A percentile compares a stretch with the other conserved stretches of the same genome.
These are phyloP conservation scores for Myrmaecium sp. DNA, from an alignment of 2,329 filamentous ascomycete genomes.

Conservation along the genomic window DNA sequence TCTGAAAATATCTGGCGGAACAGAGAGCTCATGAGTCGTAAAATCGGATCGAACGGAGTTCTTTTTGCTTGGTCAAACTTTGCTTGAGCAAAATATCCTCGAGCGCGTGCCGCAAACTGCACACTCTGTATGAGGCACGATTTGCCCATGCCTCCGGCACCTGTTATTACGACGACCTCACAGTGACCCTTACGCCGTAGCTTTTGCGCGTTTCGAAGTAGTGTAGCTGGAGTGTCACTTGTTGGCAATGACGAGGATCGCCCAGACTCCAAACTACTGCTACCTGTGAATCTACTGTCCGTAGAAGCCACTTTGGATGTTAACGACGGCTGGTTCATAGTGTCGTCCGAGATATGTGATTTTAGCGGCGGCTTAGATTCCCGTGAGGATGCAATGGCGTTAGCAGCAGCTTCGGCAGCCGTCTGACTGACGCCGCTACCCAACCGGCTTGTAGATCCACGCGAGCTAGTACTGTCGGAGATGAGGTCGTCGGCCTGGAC, in stretches of 20 bases:
- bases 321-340: no score
- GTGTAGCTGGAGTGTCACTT: conserved; percentile 16
- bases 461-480: conserved; percentile 35
- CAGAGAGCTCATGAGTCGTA: conserved; percentile 42
- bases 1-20: conserved; percentile 50
- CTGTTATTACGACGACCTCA: conserved; percentile 41
- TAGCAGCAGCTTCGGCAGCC: no score
- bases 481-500: conserved; percentile 31
- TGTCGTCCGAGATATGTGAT: no score
- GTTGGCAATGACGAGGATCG: no score
- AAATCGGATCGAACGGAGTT: conserved; percentile 43
- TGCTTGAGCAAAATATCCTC: conserved; percentile 43
- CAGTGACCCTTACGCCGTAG: conserved; percentile 37
- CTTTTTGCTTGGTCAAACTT: conserved; percentile 43
- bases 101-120: conserved; percentile 37
- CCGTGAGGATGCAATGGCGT: no score
- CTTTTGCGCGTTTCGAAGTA: conserved; percentile 28
- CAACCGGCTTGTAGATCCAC: conserved; percentile 30
- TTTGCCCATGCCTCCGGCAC: conserved; percentile 42
- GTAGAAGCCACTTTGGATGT: no score
- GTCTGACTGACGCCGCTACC: conserved; percentile 16
- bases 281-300: no score
- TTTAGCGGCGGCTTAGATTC: no score
- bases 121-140: conserved; percentile 42
- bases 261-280: no score